These are phyloP conservation scores for Domatiomyces globalis DNA, from an alignment of 2,329 filamentous ascomycete species.

Conservation along the genomic window DNA sequence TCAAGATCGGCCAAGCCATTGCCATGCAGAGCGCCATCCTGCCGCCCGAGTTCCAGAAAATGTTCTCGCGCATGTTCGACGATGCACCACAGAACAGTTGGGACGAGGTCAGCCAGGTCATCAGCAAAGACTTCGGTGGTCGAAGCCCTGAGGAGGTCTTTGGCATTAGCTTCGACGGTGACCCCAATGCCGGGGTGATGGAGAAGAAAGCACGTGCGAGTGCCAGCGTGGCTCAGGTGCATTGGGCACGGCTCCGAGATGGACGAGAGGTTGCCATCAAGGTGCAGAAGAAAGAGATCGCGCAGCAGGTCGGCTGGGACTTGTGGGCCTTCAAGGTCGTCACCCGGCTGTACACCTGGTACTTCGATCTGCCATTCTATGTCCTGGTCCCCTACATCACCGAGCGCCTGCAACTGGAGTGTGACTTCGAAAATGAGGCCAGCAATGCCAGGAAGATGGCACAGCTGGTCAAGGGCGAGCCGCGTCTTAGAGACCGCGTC, in stretches of 20 bases:
- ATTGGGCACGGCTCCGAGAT: conserved; percentile 77
- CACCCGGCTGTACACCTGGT: conserved; percentile 65
- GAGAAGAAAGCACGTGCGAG: conserved; percentile 57
- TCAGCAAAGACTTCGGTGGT: conserved; percentile 76
- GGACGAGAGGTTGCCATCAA: conserved; percentile 90
- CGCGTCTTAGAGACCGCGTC: conserved; percentile 60
- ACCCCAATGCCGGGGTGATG: conserved; percentile 50
- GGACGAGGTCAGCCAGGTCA: conserved; percentile 71
- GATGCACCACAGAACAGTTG: conserved; percentile 89
- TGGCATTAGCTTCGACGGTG: conserved; percentile 65
- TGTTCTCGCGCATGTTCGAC: conserved; percentile 96
- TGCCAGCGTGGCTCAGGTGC: conserved; percentile 90
- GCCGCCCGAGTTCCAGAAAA: conserved; percentile 85
- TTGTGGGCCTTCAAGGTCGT: conserved; percentile 89
- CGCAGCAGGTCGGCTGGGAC: conserved; percentile 82
- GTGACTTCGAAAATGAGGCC: conserved; percentile 86
- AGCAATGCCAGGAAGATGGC: conserved; percentile 78
- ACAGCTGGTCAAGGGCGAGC: conserved; percentile 57
- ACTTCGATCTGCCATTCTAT: conserved; percentile 89
- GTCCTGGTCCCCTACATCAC: conserved; percentile 82
- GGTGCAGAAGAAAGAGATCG: conserved; percentile 91
- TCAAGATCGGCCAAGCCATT: conserved; percentile 97
- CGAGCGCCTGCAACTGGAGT: conserved; percentile 82
- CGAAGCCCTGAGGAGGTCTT: conserved; percentile 80
- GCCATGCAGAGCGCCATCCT: conserved; percentile 95